These are phyloP conservation scores for Apophysomyces trapeziformis DNA, from an alignment of 371 early-diverging fungal genomes.

Conservation along the genomic window DNA sequence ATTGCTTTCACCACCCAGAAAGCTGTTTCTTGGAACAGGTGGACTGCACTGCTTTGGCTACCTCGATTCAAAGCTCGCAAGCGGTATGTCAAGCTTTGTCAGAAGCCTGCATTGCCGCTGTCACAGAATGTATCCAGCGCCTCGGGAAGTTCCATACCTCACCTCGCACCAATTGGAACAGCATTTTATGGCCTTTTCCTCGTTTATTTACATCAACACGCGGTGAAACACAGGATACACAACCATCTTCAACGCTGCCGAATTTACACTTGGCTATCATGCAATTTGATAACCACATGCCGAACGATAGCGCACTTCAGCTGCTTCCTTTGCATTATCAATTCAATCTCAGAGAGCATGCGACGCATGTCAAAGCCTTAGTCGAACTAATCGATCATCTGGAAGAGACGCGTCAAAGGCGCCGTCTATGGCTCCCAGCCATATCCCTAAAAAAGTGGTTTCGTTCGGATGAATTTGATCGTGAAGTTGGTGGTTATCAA, in stretches of 20 bases:
- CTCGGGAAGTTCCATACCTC: conserved; percentile 21
- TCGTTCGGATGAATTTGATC: conserved; percentile 17
- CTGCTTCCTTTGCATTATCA: conserved; percentile 31
- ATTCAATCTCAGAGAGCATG: conserved; percentile 29
- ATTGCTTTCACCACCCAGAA: conserved; percentile 11
- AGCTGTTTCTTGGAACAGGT: background rate
- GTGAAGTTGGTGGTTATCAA: conserved; percentile 21
- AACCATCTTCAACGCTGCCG: background rate
- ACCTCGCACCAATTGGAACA: conserved; percentile 30
- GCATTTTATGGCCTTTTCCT: conserved; percentile 43
- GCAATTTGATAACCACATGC: conserved; percentile 4
- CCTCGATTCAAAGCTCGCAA: conserved; percentile 11
- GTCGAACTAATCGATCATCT: conserved; percentile 24
- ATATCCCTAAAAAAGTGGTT: conserved; percentile 35
- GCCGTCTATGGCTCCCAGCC: conserved; percentile 31
- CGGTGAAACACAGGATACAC: background rate
- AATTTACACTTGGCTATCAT: conserved; percentile 7
- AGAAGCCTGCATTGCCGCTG: conserved; percentile 10
- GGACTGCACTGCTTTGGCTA: background rate
- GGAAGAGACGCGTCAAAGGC: conserved; percentile 18
- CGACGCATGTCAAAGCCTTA: conserved; percentile 13
- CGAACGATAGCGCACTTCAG: conserved; percentile 16
- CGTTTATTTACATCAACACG: conserved; percentile 24
- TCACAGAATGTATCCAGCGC: conserved; percentile 14
- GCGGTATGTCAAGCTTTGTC: conserved; percentile 9